Base-by-base conservation (phyloP, 2,329 filamentous ascomycete genomes). In the Thielaviopsis cerberus region DNA sequence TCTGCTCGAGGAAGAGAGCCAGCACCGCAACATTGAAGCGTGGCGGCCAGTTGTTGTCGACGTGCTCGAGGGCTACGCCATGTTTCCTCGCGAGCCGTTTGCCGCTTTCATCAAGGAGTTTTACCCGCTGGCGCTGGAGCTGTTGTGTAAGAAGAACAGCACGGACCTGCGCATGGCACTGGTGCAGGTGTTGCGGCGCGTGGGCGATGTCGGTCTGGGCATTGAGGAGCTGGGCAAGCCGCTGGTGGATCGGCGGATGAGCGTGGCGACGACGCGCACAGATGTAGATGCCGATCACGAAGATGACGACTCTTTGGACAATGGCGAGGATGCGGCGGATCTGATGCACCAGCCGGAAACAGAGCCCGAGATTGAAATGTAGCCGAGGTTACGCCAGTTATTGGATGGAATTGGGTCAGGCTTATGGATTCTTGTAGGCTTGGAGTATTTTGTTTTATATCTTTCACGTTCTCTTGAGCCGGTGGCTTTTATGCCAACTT, bases 21-120 rank as follows among this genome's bases (percentile, higher is more conserved):
- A 98, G 70, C 90, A 97, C 68, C 80, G 92, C 58, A 98, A 98
- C 70, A 95, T 98, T 58, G 81, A 94, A 25, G 94, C 94, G 0
- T 99, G 92, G 92, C 79, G 92, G 20, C 92, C 92, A 0, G 92
- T 98, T 0, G 92, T 99, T 1, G 89, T 98, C 20, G 92, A 95
- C 67, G 92, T 98, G 8, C 76, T 99, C 10, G 91, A 98, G 66
- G 92, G 92, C 1, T 97, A 91, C 68, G 83, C 83, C 0, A 84
- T 81, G 6, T 96, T 97, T 72, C 86, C 88, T 0, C 76, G 80
- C 20, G 77, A 82, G 24, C 86, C 87, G 51, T 98, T 98, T 65
- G 79, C 80, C 57, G 81, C 83, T 59, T 83, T 97, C 65, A 78
- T 95, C 7, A 75, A 80, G 52, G 82, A 82, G 3, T 97, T 98